Base-by-base conservation (phyloP, 2,329 filamentous ascomycete species). In the Fusarium sororula region DNA sequence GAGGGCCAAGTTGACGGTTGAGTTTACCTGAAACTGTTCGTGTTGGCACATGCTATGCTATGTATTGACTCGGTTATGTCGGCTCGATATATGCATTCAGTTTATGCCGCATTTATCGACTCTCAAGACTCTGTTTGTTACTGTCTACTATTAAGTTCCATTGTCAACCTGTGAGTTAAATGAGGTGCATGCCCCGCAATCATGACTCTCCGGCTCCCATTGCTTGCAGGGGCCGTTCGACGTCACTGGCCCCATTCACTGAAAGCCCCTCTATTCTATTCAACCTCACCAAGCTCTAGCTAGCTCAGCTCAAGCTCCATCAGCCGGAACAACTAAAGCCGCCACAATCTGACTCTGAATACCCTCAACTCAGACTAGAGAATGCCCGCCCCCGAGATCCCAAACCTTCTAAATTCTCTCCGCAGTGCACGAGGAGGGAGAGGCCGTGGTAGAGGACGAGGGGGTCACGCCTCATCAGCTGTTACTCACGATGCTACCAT, bases 331-430 rank as follows among this genome's bases (percentile, higher is more conserved):
- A 70, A 66, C 48, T 37, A 57, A 41, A 45, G 22, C 39, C 41
- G 20, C 18, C 39, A 51, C 48, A 32, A 35, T 39, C 18, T 54
- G 56, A 61, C 44, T 55, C 56, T 35, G 59, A 59, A 66, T 61
- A 55, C 39, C 53, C 32, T 35, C 30, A 32, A 14, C 48, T 68
- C 62, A 59, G 15, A 59, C 38, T 35, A 41, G 24, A 54, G 41
- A 57, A 95, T 95, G 93, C 89, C 93, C 53, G 89, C 91, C 37
- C 85, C 90, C 45, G 89, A 91, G 30, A 97, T 98, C 51, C 94
- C 95, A 6, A 96, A 97, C 78, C 88, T 97, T 39, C 90, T 85
- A 80, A 60, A 51, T 57, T 93, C 80, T 80, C 86, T 86, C 84
- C 70, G 81, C n/a, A 70, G 72, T 22, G 70, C 79, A 81, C 87